Base-by-base conservation (phyloP, 306 rosid genomes). In the Begonia loranthoides region DNA sequence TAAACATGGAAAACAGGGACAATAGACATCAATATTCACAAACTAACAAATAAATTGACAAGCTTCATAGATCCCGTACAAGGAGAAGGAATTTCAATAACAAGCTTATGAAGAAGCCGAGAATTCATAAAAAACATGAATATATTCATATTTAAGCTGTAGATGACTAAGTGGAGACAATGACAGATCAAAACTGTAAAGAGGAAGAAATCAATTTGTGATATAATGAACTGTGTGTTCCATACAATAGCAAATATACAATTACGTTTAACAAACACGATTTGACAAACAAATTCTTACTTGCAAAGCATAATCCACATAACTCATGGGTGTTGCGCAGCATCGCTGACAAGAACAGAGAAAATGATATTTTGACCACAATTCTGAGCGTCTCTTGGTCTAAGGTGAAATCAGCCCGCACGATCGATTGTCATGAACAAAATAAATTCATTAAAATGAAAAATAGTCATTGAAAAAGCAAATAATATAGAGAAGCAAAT, bases 291-390 rank as follows among this genome's bases (percentile, higher is more conserved):
- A 40, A 64, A 60, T n/a, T 36, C 73, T 60, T 73, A 82, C 93
- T 62, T 87, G 87, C 80, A 87, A 74, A 67, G 54, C 70, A 52
- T 41, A 63, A 64, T 87, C 94, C 46, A 71, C 90, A 6, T 60
- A 78, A 50, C 80, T 53, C 47, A 51, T 54, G 51, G 80, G 79
- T 14, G 61, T 61, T 36, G 39, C 63, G 50, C 65, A 51, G 68
- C 96, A 83, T 48, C 90, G 65, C 45, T 44, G 50, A 54, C 96
- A 87, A 56, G 66, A 48, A 60, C 96, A 87, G 60, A 63, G 13
- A 53, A 87, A 87, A 14, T 60, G 50, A 70, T 87, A 83, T 72
- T 76, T 87, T 45, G 90, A 73, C 83, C 90, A 76, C 50, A 87
- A 57, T 58, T 87, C 94, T 10, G 61, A 73, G 49, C 72, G 87